These are phyloP conservation scores for Fusarium sublunatum DNA, from an alignment of 2,329 filamentous ascomycete genomes.

Conservation along the genomic window DNA sequence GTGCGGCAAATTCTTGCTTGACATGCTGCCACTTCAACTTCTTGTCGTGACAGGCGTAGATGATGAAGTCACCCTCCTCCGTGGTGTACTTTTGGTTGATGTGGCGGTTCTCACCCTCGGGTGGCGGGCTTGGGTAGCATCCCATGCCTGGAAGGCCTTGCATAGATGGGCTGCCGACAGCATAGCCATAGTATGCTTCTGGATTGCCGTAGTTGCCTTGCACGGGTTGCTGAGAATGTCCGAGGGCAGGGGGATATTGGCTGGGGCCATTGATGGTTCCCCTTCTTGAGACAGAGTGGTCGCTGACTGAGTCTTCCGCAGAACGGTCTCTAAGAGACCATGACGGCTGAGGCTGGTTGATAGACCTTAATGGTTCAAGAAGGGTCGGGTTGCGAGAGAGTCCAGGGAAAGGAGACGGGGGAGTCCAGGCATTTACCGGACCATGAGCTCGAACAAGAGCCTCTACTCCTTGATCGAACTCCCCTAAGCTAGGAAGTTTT, in stretches of 20 bases:
- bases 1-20: conserved; percentile 54
- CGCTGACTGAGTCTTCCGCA: conserved; percentile 17
- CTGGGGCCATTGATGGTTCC: conserved; percentile 29
- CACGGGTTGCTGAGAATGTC: conserved; percentile 34
- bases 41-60: conserved; percentile 58
- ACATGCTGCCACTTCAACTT: conserved; percentile 57
- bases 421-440: conserved; percentile 43
- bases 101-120: conserved; percentile 53
- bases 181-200: conserved; percentile 41
- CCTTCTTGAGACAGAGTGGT: conserved; percentile 25
- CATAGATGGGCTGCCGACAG: conserved; percentile 40
- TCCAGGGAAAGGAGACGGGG: conserved; percentile 46
- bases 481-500: conserved; percentile 52
- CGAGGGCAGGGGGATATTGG: conserved; percentile 34
- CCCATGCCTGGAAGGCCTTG: conserved; percentile 41
- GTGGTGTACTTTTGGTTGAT: conserved; percentile 59
- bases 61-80: conserved; percentile 58
- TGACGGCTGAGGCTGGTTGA: conserved; percentile 21
- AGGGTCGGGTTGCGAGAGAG: conserved; percentile 39
- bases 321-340: conserved; percentile 30
- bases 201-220: conserved; percentile 36
- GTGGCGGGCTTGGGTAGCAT: conserved; percentile 52
- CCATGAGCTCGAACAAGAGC: conserved; percentile 50
- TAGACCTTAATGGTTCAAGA: conserved; percentile 38
- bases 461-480: conserved; percentile 55